Conservation (phyloP, 495 filamentous ascomycete genomes). For the Choiromyces venosus region DNA sequence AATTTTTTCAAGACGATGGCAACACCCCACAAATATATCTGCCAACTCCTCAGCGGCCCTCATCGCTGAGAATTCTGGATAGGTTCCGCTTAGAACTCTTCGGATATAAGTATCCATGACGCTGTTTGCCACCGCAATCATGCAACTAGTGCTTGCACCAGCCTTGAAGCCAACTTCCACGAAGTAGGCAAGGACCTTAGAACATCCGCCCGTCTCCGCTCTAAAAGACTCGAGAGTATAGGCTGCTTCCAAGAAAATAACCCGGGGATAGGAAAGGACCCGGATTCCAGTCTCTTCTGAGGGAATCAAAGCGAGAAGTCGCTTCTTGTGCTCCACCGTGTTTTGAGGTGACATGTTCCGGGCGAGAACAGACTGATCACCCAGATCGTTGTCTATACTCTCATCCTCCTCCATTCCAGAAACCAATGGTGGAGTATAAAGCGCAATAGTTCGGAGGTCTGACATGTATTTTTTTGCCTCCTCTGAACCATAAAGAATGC, state of each 20-base stretch:
- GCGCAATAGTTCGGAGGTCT: constrained; percentile 74
- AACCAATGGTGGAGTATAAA: constrained; percentile 76
- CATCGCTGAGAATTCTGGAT: constrained; percentile 70
- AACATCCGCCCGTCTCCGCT: constrained; percentile 76
- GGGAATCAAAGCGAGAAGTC: constrained; percentile 65
- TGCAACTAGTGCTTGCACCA: constrained; percentile 73
- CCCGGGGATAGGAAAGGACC: constrained; percentile 72
- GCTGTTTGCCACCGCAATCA: constrained; percentile 68
- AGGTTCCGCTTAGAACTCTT: constrained; percentile 63
- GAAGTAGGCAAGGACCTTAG: constrained; percentile 82
- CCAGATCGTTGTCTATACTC: constrained; percentile 87
- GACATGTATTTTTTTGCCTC: constrained; percentile 61
- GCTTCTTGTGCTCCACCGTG: constrained; percentile 70
- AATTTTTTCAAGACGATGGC: constrained; percentile 82
- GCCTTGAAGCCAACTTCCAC: constrained; percentile 77
- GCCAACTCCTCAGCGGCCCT: constrained; percentile 84
- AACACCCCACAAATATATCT: constrained; percentile 76
- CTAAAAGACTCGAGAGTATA: constrained; percentile 79
- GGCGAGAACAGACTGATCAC: constrained; percentile 84
- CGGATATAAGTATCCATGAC: constrained; percentile 69
- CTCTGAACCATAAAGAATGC: constrained; percentile 67
- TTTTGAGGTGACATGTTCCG: constrained; percentile 72
- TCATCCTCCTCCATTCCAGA: constrained; percentile 61
- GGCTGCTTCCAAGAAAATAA: constrained; percentile 84
- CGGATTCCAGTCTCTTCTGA: constrained; percentile 69